These are phyloP conservation scores for Trametes cingulata DNA, from an alignment of 768 basidiomycete genomes.

Conservation along the genomic window DNA sequence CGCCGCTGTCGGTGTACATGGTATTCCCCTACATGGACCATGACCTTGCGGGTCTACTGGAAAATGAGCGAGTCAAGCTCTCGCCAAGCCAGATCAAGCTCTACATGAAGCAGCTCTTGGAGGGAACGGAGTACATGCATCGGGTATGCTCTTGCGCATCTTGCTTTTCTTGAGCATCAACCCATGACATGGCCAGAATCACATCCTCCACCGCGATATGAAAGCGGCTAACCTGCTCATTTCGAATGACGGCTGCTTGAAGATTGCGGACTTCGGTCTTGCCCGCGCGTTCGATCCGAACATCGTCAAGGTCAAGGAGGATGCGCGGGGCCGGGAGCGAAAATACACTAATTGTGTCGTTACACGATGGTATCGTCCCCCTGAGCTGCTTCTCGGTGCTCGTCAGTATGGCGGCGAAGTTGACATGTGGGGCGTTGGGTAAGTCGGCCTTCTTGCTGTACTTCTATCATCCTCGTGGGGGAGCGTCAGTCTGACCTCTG, in stretches of 20 bases:
- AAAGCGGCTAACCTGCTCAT: constrained; percentile 98
- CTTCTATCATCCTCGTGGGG: not conserved
- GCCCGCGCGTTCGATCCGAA: constrained; percentile 76
- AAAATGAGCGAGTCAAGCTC: constrained; percentile 86
- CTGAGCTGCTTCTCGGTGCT: constrained; percentile 88
- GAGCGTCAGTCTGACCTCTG: not conserved
- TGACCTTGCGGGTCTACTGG: constrained; percentile 91
- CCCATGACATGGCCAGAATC: constrained; percentile 59
- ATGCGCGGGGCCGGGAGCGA: constrained; percentile 51
- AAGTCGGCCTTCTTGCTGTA: constrained; percentile 30
- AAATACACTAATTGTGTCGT: constrained; percentile 96
- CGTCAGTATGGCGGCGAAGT: constrained; percentile 90
- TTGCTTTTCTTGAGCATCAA: constrained; percentile 3
- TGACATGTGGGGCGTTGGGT: constrained; percentile 98
- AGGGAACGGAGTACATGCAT: constrained; percentile 96
- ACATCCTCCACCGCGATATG: constrained; percentile 97
- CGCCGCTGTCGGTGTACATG: constrained; percentile 88
- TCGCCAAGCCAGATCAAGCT: constrained; percentile 88
- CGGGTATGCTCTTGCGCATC: constrained; percentile 52
- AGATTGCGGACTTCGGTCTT: constrained; percentile 95
- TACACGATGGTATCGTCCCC: constrained; percentile 93
- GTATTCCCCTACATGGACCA: constrained; percentile 99
- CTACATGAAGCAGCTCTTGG: constrained; percentile 94
- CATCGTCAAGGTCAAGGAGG: constrained; percentile 37
- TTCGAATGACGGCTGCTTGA: constrained; percentile 77